Evolutionary conservation across 371 early-diverging fungal species (phyloP).

Genomic region (Zychaea mexicana): DNA sequence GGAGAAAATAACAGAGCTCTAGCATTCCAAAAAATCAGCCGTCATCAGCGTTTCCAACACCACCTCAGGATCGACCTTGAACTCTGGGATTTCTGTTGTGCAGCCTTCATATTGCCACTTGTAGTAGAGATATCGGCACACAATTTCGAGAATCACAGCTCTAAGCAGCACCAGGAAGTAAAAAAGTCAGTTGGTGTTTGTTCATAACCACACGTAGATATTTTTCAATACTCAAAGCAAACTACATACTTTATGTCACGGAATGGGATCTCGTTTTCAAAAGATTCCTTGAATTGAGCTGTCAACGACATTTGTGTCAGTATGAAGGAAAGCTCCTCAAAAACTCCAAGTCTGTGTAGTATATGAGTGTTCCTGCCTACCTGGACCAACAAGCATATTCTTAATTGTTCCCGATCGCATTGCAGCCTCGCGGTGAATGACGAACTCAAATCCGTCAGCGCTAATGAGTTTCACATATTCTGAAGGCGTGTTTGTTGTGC

Average conservation of each 20-base stretch:
- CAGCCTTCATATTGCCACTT: slow-evolving; percentile 71
- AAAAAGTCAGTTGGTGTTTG: not conserved
- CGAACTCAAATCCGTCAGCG: slow-evolving; percentile 89
- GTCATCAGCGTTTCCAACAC: slow-evolving; percentile 95
- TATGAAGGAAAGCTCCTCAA: slow-evolving; percentile 26
- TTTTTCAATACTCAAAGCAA: not conserved
- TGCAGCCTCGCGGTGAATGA: slow-evolving; percentile 87
- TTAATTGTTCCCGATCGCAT: slow-evolving; percentile 90
- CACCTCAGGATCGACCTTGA: slow-evolving; percentile 86
- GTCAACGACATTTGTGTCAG: slow-evolving; percentile 9
- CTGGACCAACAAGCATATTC: slow-evolving; percentile 89
- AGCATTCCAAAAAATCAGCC: slow-evolving; percentile 93
- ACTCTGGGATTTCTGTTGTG: slow-evolving; percentile 84
- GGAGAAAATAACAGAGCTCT: slow-evolving; percentile 6
- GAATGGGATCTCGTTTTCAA: slow-evolving; percentile 84
- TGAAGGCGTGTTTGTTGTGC: slow-evolving; percentile 13
- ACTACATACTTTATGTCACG: slow-evolving; percentile 87
- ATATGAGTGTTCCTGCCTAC: slow-evolving; percentile 28
- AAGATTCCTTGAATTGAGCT: slow-evolving; percentile 91
- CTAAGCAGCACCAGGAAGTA: slow-evolving; percentile 39
- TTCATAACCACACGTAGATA: not conserved
- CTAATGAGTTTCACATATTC: slow-evolving; percentile 81
- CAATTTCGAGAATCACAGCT: slow-evolving; percentile 88
- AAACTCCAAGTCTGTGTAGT: too few relatives aligned
- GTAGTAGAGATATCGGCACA: slow-evolving; percentile 90